Conservation (phyloP, 345 rosid species). For the Garcia nutans region DNA sequence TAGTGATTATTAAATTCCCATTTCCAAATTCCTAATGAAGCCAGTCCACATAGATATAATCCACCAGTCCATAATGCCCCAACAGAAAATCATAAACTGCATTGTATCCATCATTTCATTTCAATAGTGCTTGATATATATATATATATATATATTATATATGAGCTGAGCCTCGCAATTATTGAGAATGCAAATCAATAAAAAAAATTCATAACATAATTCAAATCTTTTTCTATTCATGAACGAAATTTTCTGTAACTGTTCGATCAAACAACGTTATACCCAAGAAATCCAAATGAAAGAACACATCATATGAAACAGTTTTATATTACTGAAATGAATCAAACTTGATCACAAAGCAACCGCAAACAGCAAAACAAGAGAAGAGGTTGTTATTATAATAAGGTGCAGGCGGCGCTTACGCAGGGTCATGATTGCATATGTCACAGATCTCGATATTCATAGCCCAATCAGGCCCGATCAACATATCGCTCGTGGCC, state of each 20-base stretch:
- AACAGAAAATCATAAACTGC: not conserved
- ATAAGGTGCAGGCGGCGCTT: slow-evolving; percentile 24
- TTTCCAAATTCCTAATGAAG: not conserved
- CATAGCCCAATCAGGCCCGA: slow-evolving; percentile 99
- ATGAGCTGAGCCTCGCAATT: not conserved
- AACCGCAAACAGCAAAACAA: not conserved
- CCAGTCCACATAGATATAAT: not conserved
- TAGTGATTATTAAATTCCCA: not conserved
- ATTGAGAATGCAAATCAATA: not conserved
- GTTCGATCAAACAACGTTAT: slow-evolving; percentile 14
- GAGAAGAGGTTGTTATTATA: slow-evolving; percentile 3
- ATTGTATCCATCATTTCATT: not conserved
- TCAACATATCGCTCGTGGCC: slow-evolving; percentile 97
- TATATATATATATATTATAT: too few species aligned
- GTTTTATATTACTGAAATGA: not conserved
- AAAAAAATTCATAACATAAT: not conserved
- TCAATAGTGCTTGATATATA: not conserved
- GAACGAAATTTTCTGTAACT: slow-evolving; percentile 8
- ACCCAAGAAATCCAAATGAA: not conserved
- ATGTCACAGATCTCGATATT: slow-evolving; percentile 99
- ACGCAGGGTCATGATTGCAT: slow-evolving; percentile 86
- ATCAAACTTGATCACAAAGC: not conserved
- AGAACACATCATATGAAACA: not conserved
- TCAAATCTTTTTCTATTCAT: not conserved
- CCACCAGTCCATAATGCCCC: not conserved